Percentiles rank a stretch among this genome's conserved stretches.
These are phyloP conservation scores for Cinchona pubescens DNA, from an alignment of 257 asterid species.

Conservation along the genomic window DNA sequence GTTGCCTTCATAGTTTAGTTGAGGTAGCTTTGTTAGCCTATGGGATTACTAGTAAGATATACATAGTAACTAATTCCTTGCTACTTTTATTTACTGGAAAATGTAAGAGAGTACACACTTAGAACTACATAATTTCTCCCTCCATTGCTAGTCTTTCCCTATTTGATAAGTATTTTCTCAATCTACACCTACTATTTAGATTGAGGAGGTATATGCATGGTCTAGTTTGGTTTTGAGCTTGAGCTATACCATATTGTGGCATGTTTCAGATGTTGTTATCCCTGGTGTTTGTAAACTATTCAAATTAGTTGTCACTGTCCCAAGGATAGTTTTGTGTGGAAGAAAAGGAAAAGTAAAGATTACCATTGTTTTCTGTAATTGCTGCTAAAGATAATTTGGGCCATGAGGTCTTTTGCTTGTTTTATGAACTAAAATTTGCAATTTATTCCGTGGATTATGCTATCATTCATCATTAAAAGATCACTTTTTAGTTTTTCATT, in stretches of 20 bases:
- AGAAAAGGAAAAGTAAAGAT: too few relatives aligned
- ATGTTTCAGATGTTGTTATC: too few relatives aligned
- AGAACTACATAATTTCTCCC: background rate
- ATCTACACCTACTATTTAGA: background rate
- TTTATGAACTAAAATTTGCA: background rate
- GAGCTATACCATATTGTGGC: too few relatives aligned
- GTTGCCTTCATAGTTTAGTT: background rate
- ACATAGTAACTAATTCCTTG: background rate
- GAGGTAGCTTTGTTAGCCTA: background rate
- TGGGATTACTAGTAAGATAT: background rate
- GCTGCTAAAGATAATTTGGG: too few relatives aligned
- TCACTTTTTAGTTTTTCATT: constrained; percentile 2
- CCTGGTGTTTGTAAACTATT: too few relatives aligned
- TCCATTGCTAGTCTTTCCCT: background rate
- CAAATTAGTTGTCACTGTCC: too few relatives aligned
- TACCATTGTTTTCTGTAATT: too few relatives aligned
- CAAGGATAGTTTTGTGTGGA: too few relatives aligned
- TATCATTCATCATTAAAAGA: background rate
- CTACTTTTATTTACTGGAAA: background rate
- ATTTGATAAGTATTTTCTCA: background rate
- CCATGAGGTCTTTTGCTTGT: too few relatives aligned
- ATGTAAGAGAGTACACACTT: too few relatives aligned
- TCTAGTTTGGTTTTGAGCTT: too few relatives aligned
- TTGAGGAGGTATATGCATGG: too few relatives aligned
- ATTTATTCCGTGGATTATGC: background rate